phyloP scores from a whole-genome alignment of 345 rosid genomes.

The Arabidopsis thaliana region DNA sequence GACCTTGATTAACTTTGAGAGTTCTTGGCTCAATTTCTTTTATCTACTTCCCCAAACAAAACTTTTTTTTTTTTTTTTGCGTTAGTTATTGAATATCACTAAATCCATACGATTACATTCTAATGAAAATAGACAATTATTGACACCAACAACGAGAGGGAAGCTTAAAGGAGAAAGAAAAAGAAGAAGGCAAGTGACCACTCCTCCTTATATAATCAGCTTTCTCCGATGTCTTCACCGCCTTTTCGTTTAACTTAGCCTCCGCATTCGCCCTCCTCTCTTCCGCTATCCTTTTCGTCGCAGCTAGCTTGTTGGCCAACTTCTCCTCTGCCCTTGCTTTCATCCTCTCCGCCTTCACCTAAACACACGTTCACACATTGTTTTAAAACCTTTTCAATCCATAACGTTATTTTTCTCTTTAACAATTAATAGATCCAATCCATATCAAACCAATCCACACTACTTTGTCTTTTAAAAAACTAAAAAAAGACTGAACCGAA shows the following conservation, averaged over 20 bases:
- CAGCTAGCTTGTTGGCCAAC: constrained; percentile 66
- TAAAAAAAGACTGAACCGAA: neutral
- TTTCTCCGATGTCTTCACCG: constrained; percentile 69
- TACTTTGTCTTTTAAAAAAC: too few species aligned
- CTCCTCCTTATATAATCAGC: constrained; percentile 88
- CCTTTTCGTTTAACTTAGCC: constrained; percentile 78
- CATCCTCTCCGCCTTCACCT: constrained; percentile 87
- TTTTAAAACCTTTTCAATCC: neutral
- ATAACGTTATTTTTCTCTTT: too few species aligned
- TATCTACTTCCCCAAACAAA: constrained; percentile 15
- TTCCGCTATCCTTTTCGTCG: constrained; percentile 79
- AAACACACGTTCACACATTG: constrained; percentile 1
- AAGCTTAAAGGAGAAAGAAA: constrained; percentile 70
- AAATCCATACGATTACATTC: constrained; percentile 33
- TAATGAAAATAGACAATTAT: constrained; percentile 6
- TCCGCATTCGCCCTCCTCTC: constrained; percentile 89
- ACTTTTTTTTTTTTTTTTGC: neutral
- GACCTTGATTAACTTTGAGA: neutral
- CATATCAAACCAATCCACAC: too few species aligned
- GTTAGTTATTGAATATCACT: constrained; percentile 33
- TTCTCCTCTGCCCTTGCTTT: constrained; percentile 89
- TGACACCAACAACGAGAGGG: constrained; percentile 82
- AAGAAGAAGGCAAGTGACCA: constrained; percentile 78
- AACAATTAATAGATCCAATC: too few species aligned
- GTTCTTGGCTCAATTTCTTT: neutral